phyloP scores from a whole-genome alignment of 2,329 filamentous ascomycete species.

The Cadophora sp. region DNA sequence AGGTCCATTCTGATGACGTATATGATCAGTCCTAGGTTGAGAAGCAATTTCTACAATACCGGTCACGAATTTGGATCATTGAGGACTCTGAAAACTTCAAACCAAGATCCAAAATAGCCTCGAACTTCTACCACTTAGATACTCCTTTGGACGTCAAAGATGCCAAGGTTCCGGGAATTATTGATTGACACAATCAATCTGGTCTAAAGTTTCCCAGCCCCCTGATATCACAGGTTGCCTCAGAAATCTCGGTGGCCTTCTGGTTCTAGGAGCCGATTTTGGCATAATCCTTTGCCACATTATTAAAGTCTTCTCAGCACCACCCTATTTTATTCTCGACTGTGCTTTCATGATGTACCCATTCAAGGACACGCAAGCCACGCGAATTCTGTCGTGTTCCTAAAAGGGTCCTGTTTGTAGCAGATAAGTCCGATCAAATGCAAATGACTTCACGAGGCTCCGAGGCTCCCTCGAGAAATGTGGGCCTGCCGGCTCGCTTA shows the following conservation, averaged over 20 bases:
- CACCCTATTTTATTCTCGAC: too few relatives aligned
- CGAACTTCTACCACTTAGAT: conserved; percentile 11
- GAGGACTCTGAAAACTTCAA: background rate
- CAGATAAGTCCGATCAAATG: background rate
- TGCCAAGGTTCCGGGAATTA: conserved; percentile 29
- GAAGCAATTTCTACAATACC: background rate
- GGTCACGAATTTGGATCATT: background rate
- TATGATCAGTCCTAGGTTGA: background rate
- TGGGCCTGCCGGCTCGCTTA: background rate
- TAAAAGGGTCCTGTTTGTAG: too few relatives aligned
- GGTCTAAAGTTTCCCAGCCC: too few relatives aligned
- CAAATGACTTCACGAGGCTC: background rate
- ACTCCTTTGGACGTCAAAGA: conserved; percentile 22
- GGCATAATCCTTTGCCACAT: too few relatives aligned
- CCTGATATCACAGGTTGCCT: too few relatives aligned
- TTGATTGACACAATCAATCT: too few relatives aligned
- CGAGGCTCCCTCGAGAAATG: background rate
- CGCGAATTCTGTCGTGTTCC: too few relatives aligned
- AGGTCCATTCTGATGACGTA: background rate
- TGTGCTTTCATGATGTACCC: too few relatives aligned
- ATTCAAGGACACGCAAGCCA: too few relatives aligned
- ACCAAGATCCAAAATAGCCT: background rate
- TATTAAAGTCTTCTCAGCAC: too few relatives aligned
- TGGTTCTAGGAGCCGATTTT: too few relatives aligned
- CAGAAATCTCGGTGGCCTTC: too few relatives aligned